Base-by-base conservation (phyloP, 2,329 filamentous ascomycete genomes). In the Metarhizium rileyi region DNA sequence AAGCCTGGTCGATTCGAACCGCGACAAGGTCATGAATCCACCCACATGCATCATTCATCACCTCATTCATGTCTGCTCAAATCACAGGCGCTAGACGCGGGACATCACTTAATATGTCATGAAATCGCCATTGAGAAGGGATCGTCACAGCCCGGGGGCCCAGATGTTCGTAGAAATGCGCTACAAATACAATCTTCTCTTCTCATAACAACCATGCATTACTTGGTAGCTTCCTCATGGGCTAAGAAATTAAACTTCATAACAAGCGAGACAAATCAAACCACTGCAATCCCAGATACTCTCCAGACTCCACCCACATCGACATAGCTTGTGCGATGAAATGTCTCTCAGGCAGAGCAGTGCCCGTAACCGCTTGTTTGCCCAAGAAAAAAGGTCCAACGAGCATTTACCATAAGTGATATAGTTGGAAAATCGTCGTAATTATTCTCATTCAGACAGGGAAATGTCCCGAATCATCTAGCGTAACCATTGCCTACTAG, bases 341-440 rank as follows among this genome's bases (percentile, higher is more conserved):
- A 48, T 48, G 22, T 42, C 41, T 27, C 26, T 28, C 47, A 22
- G 40, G 22, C 40, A 40, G 35, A 26, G 27, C 40, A 46, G 35
- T 44, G 40, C 38, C 42, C 49, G 43, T 45, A 10, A 44, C 26
- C 10, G 30, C 42, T 49, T 36, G 35, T n/a, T 41, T 28, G 42
- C 46, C 46, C n/a, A n/a, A n/a, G n/a, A n/a, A n/a, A 43, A 43
- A 43, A 46, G 14, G 26, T 26, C 45, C 54, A 62, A 63, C 58
- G 54, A 63, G 55, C 60, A 61, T 64, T 57, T 65, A 63, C 62
- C 60, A 57, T 67, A 68, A 64, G 59, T 64, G 57, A 67, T 66
- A 60, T 66, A 60, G 61, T 67, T 60, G 27, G 56, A 54, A 63
- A 68, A 63, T 65, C 63, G 64, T 67, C 63, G 59, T 68, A 64